Base-by-base conservation (phyloP, 2,329 filamentous ascomycete species). In the Thielaviopsis populi region DNA sequence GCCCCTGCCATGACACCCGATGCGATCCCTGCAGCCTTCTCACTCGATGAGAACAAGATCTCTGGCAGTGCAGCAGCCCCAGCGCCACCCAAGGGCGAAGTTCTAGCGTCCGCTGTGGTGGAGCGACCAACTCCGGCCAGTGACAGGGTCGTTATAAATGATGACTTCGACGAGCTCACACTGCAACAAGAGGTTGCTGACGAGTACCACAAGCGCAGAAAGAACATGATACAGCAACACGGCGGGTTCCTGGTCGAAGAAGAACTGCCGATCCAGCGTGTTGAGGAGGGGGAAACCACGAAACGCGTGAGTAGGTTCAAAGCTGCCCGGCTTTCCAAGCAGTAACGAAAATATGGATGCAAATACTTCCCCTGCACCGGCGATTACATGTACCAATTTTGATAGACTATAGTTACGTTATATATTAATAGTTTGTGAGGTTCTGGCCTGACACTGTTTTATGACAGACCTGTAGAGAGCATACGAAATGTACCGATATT, bases 121-220 rank as follows among this genome's bases (percentile, higher is more conserved):
- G 84, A 87, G 71, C 79, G 80, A 48, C 75, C 79, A 53, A 71
- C 74, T 8, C 70, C 65, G 41, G 41, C 60, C 10, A 62, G 60
- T 41, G 65, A 62, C 7, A 60, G 61, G 19, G 64, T 48, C 11
- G 37, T 66, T 13, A 59, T 63, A 22, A 59, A 66, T 30, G 74
- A 1, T 64, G 65, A 66, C 68, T 1, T 68, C 68, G 82, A 88
- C 68, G 85, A 88, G 68, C 77, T 92, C 46, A 78, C 92, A 61
- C 81, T 64, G 27, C 62, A 87, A 62, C 84, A 88, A 67, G 87
- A 95, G 72, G 84, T 95, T 15, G 86, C 88, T 7, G 82, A 83
- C 43, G 88, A 95, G 71, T 95, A 95, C 73, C 87, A 95, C 72
- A 84, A 83, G 54, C 79, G 89, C 73, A 86, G 92, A 22, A 95